Base-by-base conservation (phyloP, 352 stramenopile genomes). In the Phytophthora europaea region DNA sequence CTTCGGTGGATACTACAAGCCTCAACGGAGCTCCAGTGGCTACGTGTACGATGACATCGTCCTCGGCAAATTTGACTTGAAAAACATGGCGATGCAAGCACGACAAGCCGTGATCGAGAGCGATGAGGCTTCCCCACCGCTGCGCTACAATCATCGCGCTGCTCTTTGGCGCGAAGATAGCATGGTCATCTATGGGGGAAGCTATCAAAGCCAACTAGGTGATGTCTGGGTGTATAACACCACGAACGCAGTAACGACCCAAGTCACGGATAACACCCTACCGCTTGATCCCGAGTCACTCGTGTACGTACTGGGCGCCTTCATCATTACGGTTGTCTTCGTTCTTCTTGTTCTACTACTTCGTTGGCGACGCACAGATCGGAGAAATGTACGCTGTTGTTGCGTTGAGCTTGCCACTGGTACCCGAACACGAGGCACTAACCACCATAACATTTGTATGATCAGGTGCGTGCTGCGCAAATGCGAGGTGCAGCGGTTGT, bases 141-240 rank as follows among this genome's bases (percentile, higher is more conserved):
- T 93, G 61, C 84, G 87, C 0, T 94, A 94, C 69, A 93, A 91
- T 48, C 87, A 94, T 55, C 73, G 79, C 1, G 85, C 85, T 2
- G 72, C 73, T 1, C 67, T 84, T 20, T 94, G 87, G 87, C 64
- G 69, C 0, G 73, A 73, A 58, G 75, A 79, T 53, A 71, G 56
- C 51, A 90, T 94, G 83, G 68, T 94, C 1, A 73, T 94, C 62
- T 77, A 92, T 38, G 87, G 87, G 22, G 87, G 87, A 40, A 93
- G 84, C 80, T 94, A 93, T 54, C 84, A 92, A 72, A 82, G 67
- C 8, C 84, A 92, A 43, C 81, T 82, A 9, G 80, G 84, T 15
- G 87, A 94, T n/a, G 48, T 94, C 22, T 94, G 87, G 85, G 64
- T 78, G 34, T 92, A 82, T 75, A 94, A 94, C 72, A 85, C 82